phyloP scores from a whole-genome alignment of 1,284 basidiomycete species.

The Rhizopogon parksii region DNA sequence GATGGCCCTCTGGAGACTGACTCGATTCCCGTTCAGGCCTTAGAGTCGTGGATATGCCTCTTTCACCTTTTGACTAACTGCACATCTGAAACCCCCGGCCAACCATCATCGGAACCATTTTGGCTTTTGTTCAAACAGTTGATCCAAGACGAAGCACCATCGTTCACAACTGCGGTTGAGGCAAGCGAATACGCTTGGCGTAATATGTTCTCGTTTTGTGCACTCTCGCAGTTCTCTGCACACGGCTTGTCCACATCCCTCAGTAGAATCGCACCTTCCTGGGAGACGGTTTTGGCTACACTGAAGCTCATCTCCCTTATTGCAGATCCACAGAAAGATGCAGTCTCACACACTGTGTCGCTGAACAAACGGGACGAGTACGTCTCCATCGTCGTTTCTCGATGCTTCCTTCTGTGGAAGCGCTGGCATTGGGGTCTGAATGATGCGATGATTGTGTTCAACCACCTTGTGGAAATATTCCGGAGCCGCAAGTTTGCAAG shows the following conservation, averaged over 20 bases:
- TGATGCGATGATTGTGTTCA: slow-evolving; percentile 55
- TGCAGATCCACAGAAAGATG: slow-evolving; percentile 46
- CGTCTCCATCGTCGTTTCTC: slow-evolving; percentile 62
- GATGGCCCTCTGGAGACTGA: slow-evolving; percentile 31
- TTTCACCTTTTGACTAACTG: slow-evolving; percentile 46
- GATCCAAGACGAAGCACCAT: slow-evolving; percentile 27
- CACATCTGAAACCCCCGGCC: slow-evolving; percentile 7
- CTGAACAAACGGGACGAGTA: slow-evolving; percentile 70
- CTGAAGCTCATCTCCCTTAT: slow-evolving; percentile 57
- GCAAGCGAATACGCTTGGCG: slow-evolving; percentile 72
- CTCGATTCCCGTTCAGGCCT: slow-evolving; percentile 31
- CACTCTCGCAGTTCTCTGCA: slow-evolving; percentile 73
- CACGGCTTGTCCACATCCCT: slow-evolving; percentile 51
- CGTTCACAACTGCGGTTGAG: slow-evolving; percentile 34
- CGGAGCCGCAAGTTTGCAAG: slow-evolving; percentile 76
- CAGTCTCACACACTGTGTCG: slow-evolving; percentile 30
- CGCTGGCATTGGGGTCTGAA: slow-evolving; percentile 73
- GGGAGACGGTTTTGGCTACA: slow-evolving; percentile 58
- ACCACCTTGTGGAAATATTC: slow-evolving; percentile 71
- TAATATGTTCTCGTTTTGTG: slow-evolving; percentile 62
- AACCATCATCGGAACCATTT: slow-evolving; percentile 31
- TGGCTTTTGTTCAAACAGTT: slow-evolving; percentile 39
- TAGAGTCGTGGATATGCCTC: slow-evolving; percentile 74
- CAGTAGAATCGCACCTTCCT: slow-evolving; percentile 51
- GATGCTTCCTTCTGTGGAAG: slow-evolving; percentile 67